phyloP scores from a whole-genome alignment of 257 asterid species.

The Penstemon eatonii region DNA sequence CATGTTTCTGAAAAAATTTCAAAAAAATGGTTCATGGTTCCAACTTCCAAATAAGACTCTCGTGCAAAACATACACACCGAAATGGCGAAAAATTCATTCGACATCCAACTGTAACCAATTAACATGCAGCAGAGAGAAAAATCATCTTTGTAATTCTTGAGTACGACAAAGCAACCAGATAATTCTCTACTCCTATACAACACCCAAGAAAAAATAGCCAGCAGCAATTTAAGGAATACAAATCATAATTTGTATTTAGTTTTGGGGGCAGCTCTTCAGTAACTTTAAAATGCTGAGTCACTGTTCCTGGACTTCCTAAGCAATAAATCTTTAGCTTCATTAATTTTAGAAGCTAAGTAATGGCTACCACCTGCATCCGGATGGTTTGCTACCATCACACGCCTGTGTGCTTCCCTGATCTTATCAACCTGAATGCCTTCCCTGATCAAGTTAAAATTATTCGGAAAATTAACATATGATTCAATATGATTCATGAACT shows the following conservation, averaged over 20 bases:
- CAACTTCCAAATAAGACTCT: background rate
- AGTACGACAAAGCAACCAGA: slow-evolving; percentile 9
- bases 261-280: slow-evolving; percentile 15
- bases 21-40: no score
- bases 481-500: background rate
- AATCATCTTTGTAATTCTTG: background rate
- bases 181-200: slow-evolving; percentile 24
- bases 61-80: slow-evolving; percentile 14
- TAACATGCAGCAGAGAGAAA: background rate
- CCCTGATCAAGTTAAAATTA: slow-evolving; percentile 41
- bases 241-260: slow-evolving; percentile 24
- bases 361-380: slow-evolving; percentile 96
- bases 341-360: slow-evolving; percentile 88
- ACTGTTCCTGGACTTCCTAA: slow-evolving; percentile 62
- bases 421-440: slow-evolving; percentile 66
- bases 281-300: slow-evolving; percentile 65
- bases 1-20: no score
- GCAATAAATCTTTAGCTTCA: slow-evolving; percentile 74
- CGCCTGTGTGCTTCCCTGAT: slow-evolving; percentile 88
- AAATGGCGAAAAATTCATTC: no score
- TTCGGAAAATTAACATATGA: slow-evolving; percentile 8
- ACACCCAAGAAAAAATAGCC: slow-evolving; percentile 16
- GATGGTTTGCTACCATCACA: slow-evolving; percentile 95
- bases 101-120: background rate
- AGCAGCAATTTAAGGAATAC: background rate